Conservation (phyloP, 192 early-diverging fungal species). For the Coemansia sp. region DNA sequence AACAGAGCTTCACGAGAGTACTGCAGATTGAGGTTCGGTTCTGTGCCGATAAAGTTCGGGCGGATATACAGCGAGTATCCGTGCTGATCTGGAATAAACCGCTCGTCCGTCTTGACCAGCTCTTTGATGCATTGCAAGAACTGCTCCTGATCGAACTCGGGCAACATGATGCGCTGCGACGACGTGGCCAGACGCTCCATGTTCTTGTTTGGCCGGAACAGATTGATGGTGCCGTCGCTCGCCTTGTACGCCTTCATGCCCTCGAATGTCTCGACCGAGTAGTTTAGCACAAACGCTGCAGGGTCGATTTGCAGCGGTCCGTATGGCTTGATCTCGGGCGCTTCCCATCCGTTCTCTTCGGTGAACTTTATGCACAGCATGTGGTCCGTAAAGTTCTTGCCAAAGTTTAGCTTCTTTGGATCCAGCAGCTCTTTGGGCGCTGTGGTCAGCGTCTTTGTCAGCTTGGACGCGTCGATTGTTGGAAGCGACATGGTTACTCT, state of each 20-base stretch:
- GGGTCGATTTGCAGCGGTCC: slow-evolving; percentile 80
- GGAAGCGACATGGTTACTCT: slow-evolving; percentile 20
- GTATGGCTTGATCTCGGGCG: slow-evolving; percentile 86
- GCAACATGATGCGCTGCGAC: slow-evolving; percentile 84
- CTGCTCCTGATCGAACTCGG: slow-evolving; percentile 79
- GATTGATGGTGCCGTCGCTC: slow-evolving; percentile 77
- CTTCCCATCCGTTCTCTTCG: slow-evolving; percentile 67
- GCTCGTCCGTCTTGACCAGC: slow-evolving; percentile 73
- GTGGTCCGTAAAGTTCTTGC: slow-evolving; percentile 90
- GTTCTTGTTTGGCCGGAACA: slow-evolving; percentile 98
- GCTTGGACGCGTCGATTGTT: slow-evolving; percentile 48
- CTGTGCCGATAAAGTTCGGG: slow-evolving; percentile 94
- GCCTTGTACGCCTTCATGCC: slow-evolving; percentile 93
- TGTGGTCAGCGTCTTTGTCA: slow-evolving; percentile 40
- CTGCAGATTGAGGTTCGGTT: slow-evolving; percentile 79
- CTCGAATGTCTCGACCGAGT: slow-evolving; percentile 92
- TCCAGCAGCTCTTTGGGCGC: slow-evolving; percentile 32
- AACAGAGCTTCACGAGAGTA: slow-evolving; percentile 77
- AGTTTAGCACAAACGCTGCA: slow-evolving; percentile 89
- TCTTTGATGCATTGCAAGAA: slow-evolving; percentile 84
- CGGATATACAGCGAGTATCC: slow-evolving; percentile 96
- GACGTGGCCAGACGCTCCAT: slow-evolving; percentile 84
- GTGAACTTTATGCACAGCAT: slow-evolving; percentile 90
- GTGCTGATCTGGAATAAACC: slow-evolving; percentile 86
- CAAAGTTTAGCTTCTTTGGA: slow-evolving; percentile 70